Evolutionary conservation across 2,329 filamentous ascomycete genomes (phyloP).

Genomic region (Sordariomycetes sp.): DNA sequence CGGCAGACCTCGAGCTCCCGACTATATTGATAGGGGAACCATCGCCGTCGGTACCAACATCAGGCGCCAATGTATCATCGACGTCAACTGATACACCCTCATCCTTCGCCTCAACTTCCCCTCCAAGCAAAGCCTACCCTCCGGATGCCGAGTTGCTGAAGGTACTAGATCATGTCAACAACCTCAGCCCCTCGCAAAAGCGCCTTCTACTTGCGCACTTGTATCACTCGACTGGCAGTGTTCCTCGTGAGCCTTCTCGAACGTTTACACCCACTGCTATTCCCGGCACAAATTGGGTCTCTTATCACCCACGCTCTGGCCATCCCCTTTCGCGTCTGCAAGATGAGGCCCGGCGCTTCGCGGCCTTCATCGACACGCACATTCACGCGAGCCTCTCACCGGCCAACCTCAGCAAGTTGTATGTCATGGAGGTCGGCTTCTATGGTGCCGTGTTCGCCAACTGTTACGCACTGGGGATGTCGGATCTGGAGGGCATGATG

Average conservation of each 20-base stretch:
- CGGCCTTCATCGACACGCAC: slow-evolving; percentile 8
- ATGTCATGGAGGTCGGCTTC: slow-evolving; percentile 12
- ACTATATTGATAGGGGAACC: too few species aligned
- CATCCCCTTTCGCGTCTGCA: not conserved
- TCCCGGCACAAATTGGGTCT: not conserved
- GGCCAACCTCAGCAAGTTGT: slow-evolving; percentile 8
- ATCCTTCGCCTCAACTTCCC: not conserved
- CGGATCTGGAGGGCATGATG: slow-evolving; percentile 13
- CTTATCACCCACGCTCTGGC: not conserved
- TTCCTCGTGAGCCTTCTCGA: too few species aligned
- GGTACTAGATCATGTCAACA: not conserved
- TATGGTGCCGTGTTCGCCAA: slow-evolving; percentile 27
- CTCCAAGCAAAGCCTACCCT: not conserved
- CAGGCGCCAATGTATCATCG: not conserved
- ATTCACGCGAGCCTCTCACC: slow-evolving; percentile 6
- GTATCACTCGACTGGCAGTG: not conserved
- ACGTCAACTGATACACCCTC: not conserved
- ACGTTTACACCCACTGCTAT: not conserved
- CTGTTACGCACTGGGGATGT: slow-evolving; percentile 22
- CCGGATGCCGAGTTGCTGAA: not conserved
- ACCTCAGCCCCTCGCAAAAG: not conserved
- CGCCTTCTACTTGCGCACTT: not conserved
- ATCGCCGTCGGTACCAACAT: too few species aligned
- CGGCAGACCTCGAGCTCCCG: too few species aligned
- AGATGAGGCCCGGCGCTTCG: slow-evolving; percentile 8